These are phyloP conservation scores for Pleoardoris graminearum DNA, from an alignment of 2,329 filamentous ascomycete genomes.

Conservation along the genomic window DNA sequence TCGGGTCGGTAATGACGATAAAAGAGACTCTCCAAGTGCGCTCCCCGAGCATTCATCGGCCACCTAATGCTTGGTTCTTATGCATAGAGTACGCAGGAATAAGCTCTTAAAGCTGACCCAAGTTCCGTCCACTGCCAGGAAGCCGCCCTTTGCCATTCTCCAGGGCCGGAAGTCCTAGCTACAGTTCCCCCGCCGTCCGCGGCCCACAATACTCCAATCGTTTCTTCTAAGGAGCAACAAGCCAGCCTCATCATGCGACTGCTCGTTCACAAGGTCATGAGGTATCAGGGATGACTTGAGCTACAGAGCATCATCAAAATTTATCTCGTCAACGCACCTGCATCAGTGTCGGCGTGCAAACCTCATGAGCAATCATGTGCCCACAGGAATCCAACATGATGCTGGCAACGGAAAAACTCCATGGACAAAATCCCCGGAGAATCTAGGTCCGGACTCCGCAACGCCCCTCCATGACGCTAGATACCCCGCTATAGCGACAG, in stretches of 20 bases:
- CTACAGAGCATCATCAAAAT: too few relatives aligned
- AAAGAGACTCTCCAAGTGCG: neutral
- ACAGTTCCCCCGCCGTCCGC: neutral
- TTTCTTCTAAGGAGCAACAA: neutral
- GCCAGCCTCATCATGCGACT: too few relatives aligned
- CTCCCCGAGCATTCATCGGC: neutral
- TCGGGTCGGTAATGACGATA: too few relatives aligned
- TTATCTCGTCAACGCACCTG: too few relatives aligned
- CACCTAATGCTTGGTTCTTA: neutral
- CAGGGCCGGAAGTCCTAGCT: neutral
- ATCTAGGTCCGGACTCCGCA: slow-evolving; percentile 6
- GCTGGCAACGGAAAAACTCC: neutral
- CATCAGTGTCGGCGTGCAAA: too few relatives aligned
- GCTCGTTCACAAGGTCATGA: too few relatives aligned
- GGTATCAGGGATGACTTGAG: too few relatives aligned
- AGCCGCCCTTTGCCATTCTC: neutral
- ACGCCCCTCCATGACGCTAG: slow-evolving; percentile 2
- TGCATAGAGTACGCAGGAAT: neutral
- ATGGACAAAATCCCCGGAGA: too few relatives aligned
- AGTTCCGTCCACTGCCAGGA: neutral
- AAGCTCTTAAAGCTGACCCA: neutral
- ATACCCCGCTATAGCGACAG: slow-evolving; percentile 1
- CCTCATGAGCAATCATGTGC: neutral
- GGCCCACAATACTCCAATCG: neutral
- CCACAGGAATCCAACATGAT: neutral